Evolutionary conservation across 1,139 yeast genomes (phyloP).

Genomic region (Yamadazyma kanchanaburiensis): DNA sequence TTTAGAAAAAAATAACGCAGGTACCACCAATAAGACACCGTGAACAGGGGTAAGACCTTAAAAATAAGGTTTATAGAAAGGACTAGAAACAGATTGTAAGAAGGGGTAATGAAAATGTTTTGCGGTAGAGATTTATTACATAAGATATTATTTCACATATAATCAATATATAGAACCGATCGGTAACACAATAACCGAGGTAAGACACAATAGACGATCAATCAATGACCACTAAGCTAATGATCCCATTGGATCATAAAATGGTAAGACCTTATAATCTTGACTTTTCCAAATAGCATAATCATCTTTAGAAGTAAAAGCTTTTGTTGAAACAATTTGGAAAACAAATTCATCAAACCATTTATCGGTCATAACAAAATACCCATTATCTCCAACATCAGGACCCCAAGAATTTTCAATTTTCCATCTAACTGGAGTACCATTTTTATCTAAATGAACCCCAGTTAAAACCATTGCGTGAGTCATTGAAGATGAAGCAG

Average conservation of each 20-base stretch:
- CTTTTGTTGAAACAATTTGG: constrained; percentile 70
- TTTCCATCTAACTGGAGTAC: constrained; percentile 68
- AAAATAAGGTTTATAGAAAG: too few species aligned
- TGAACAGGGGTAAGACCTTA: too few species aligned
- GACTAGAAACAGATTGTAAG: too few species aligned
- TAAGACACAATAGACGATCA: too few species aligned
- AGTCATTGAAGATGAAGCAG: constrained; percentile 68
- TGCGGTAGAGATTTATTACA: too few species aligned
- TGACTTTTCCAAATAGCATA: constrained; percentile 48
- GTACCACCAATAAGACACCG: too few species aligned
- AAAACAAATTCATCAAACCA: constrained; percentile 82
- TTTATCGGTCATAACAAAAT: constrained; percentile 75
- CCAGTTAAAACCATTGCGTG: constrained; percentile 84
- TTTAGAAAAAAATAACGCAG: too few species aligned
- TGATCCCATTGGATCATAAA: constrained; percentile 88
- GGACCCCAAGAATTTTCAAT: constrained; percentile 89
- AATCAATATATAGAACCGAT: too few species aligned
- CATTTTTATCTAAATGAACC: constrained; percentile 49
- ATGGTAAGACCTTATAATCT: constrained; percentile 60
- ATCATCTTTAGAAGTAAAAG: constrained; percentile 43
- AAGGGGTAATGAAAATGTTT: too few species aligned
- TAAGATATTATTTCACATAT: too few species aligned
- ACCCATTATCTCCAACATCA: constrained; percentile 70
- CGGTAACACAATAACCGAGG: too few species aligned
- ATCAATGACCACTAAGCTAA: constrained; percentile 39